Evolutionary conservation across 225 moss, liverwort and hornwort species (phyloP), one percentile per base, ranked within the genome.

Genomic region (Asterella californica): DNA sequence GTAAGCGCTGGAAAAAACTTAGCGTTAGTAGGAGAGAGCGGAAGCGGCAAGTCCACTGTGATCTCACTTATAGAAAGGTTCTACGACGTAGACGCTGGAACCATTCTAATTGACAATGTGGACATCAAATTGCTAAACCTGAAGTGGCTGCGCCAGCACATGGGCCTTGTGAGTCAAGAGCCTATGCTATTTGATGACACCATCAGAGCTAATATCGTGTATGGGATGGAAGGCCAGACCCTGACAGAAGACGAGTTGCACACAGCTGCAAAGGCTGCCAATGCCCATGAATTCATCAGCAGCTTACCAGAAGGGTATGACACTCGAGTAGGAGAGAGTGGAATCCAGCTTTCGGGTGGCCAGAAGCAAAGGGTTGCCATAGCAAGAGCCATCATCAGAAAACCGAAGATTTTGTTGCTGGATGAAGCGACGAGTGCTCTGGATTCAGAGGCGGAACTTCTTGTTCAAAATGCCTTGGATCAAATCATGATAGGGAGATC

Each of bases 1-100:
- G 70, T 84, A 5, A 59, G 47, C 12, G 83, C 86, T 9, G 91
- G 87, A 27, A 77, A 83, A 70, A 91, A 88, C 38, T 79, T 91
- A 25, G 92, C 92, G 25, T 87, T 92, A 80, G 88, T 92, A 6
- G 92, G 92, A 4, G 89, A 88, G 83, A 92, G 92, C 30, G 92
- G 92, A 52, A 85, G 85, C 10, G 92, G 91, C 17, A 92, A 92
- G 79, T 88, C 88, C 36, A 90, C 92, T 15, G 85, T 92, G 6
- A 84, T 93, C 4, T 84, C 88, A 15, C 50, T 93, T 72, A 82
- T 93, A 46, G 93, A 93, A 78, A 72, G 92, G 45, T 93, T 91
- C 61, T 91, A 91, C 42, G 92, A 91, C 6, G 87, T 90, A 17
- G 63, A 79, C 0, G 68, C 78, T 50, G 92, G 92, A 9, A 79